Evolutionary conservation across 495 filamentous ascomycete species (phyloP), one percentile per base, ranked within the genome.

Genomic region (Letharia columbiana): DNA sequence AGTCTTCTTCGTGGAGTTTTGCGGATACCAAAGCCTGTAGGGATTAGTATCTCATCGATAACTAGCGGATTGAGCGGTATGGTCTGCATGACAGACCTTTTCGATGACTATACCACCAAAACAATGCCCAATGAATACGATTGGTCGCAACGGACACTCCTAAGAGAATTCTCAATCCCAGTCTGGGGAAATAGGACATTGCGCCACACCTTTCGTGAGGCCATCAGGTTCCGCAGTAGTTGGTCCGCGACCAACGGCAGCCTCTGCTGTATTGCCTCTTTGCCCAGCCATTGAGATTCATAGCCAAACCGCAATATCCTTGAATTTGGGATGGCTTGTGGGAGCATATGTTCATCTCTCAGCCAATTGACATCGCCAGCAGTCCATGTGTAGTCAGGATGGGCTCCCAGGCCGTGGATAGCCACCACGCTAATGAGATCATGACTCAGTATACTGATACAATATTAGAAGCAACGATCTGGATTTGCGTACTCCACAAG

Each of bases 231-330:
- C 4, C 39, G 31, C 7, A 64, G 62, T 54, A 64, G 20, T 39
- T 52, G 45, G 3, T 60, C 63, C 45, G 47, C 63, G 10, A 65
- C 42, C 41, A 17, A 2, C 23, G 56, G 37, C 31, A 35, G 39
- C 35, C 56, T 23, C 20, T 60, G 54, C 11, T 66, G 35, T 40
- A 47, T 49, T 11, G 20, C 17, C 11, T 66, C 56, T 28, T 23
- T 58, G 15, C 54, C 40, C 7, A 60, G 7, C 40, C 60, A 71
- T n/a, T 67, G 68, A 4, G 73, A 71, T 33, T 73, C 52, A 66
- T 67, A 77, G 18, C 68, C 65, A 44, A 73, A 76, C 2, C 64
- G 68, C 49, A 68, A 67, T 39, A 77, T 75, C 15, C 73, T 66
- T 20, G 73, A 68, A 4, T 67, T 54, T 8, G 70, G 69, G 0